Base-by-base conservation (phyloP, 2,329 filamentous ascomycete genomes). In the Aspergillus sp. region DNA sequence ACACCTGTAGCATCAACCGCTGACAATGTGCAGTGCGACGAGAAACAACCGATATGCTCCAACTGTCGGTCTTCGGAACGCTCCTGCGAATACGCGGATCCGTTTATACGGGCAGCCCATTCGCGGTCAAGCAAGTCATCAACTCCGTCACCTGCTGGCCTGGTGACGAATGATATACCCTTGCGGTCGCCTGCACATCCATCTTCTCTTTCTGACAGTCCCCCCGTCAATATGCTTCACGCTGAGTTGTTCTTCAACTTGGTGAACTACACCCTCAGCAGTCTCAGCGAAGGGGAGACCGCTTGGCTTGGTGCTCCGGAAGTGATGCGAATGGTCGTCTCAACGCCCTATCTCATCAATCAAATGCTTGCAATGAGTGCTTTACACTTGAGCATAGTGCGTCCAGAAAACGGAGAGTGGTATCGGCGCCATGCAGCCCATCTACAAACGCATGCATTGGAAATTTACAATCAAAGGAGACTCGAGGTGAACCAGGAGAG, bases 291-390 rank as follows among this genome's bases (percentile, higher is more conserved):
- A 1, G 32, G 23, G 15, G 47, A n/a, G 9, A 6, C 3, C 15
- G 10, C 2, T 17, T 38, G 23, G 7, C 15, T 58, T 4, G 41
- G 56, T 12, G 58, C 63, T 1, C 9, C 57, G 0, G 59, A 63
- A 2, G 21, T 66, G 1, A 30, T 64, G 9, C 54, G 28, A 21
- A 23, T 53, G 13, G 52, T 57, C 2, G 23, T 69, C 4, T 30
- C 43, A n/a, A 67, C 61, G 2, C 81, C 79, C 1, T 84, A 80
- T 57, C 74, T 82, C 3, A 77, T 84, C 62, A 80, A 84, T 58
- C 74, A 82, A 63, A 50, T 82, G 5, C 74, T 84, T 10, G 81
- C 80, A 41, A 63, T 81, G 50, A 74, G 80, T 12, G 80, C 81
- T 4, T 70, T 80, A 3, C 80, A 84, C 58, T 63, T 79, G 13